Conservation (phyloP, 2,329 filamentous ascomycete genomes). For the Arachnomyces sp. region DNA sequence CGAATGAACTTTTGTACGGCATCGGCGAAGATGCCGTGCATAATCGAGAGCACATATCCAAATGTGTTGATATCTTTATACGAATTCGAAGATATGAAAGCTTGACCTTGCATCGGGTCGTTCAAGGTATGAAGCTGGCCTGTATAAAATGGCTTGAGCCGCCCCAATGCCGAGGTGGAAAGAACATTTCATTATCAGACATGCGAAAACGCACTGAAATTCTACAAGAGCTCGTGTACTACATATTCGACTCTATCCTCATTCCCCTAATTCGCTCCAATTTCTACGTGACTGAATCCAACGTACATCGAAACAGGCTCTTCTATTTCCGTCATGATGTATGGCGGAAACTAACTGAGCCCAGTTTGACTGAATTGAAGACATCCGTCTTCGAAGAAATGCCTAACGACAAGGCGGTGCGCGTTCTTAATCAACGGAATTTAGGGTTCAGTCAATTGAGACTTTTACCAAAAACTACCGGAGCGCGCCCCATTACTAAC, state of each 20-base stretch:
- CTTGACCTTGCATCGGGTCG: slow-evolving; percentile 68
- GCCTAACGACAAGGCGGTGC: slow-evolving; percentile 47
- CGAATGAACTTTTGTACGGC: slow-evolving; percentile 64
- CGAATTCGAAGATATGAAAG: slow-evolving; percentile 72
- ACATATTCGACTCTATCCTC: slow-evolving; percentile 82
- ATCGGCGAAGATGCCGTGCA: slow-evolving; percentile 41
- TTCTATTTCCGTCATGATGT: slow-evolving; percentile 95
- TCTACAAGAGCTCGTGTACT: slow-evolving; percentile 81
- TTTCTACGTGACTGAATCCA: slow-evolving; percentile 93
- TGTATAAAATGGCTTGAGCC: slow-evolving; percentile 66
- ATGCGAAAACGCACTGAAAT: slow-evolving; percentile 68
- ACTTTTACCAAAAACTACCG: slow-evolving; percentile 69
- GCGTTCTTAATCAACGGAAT: slow-evolving; percentile 52
- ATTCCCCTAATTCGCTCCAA: slow-evolving; percentile 79
- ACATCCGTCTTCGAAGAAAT: slow-evolving; percentile 72
- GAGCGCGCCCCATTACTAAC: slow-evolving; percentile 81
- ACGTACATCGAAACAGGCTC: slow-evolving; percentile 65
- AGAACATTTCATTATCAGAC: slow-evolving; percentile 59
- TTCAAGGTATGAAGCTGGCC: slow-evolving; percentile 66
- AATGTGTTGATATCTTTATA: slow-evolving; percentile 70
- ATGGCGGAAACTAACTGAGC: slow-evolving; percentile 71
- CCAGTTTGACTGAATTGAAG: slow-evolving; percentile 62
- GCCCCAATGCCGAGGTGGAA: slow-evolving; percentile 33
- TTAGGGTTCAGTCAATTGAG: slow-evolving; percentile 74
- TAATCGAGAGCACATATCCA: slow-evolving; percentile 58